A percentile compares a stretch with the other conserved stretches of the same genome.
These are phyloP conservation scores for Pulveroboletus ravenelii DNA, from an alignment of 768 basidiomycete genomes.

Conservation along the genomic window DNA sequence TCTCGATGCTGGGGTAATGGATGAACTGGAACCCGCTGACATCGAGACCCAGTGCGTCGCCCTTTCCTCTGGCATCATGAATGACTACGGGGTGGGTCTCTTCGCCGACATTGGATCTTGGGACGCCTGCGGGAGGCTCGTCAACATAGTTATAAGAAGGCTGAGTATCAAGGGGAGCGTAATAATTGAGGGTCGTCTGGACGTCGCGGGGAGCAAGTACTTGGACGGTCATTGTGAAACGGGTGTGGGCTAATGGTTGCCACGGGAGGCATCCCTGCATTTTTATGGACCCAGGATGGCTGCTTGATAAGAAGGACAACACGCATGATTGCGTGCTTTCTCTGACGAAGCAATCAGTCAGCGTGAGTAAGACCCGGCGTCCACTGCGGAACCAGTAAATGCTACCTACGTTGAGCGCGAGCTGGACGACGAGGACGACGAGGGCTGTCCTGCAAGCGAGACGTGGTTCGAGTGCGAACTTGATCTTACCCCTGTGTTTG, in stretches of 20 bases:
- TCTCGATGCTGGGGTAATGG: constrained; percentile 31
- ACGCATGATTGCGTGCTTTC: constrained; percentile 13
- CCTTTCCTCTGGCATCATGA: constrained; percentile 33
- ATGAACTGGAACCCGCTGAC: constrained; percentile 43
- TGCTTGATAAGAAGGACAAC: constrained; percentile 4
- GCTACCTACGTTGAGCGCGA: not conserved
- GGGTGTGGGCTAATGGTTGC: not conserved
- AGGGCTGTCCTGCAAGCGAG: not conserved
- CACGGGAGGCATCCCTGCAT: not conserved
- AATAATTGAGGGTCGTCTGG: constrained; percentile 37
- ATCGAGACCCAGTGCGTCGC: constrained; percentile 30
- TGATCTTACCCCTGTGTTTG: not conserved
- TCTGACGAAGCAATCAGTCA: constrained; percentile 15
- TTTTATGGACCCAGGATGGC: constrained; percentile 7
- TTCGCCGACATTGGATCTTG: constrained; percentile 28
- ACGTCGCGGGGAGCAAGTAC: constrained; percentile 33
- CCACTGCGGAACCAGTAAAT: not conserved
- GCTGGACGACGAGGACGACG: not conserved
- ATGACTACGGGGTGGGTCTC: constrained; percentile 19
- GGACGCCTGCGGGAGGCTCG: constrained; percentile 25
- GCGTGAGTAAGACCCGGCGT: not conserved
- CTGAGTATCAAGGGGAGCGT: constrained; percentile 25
- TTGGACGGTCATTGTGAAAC: constrained; percentile 14
- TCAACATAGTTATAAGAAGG: constrained; percentile 34
- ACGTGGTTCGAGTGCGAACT: not conserved